These are phyloP conservation scores for Didymella glomerata DNA, from an alignment of 2,329 filamentous ascomycete genomes.

Conservation along the genomic window DNA sequence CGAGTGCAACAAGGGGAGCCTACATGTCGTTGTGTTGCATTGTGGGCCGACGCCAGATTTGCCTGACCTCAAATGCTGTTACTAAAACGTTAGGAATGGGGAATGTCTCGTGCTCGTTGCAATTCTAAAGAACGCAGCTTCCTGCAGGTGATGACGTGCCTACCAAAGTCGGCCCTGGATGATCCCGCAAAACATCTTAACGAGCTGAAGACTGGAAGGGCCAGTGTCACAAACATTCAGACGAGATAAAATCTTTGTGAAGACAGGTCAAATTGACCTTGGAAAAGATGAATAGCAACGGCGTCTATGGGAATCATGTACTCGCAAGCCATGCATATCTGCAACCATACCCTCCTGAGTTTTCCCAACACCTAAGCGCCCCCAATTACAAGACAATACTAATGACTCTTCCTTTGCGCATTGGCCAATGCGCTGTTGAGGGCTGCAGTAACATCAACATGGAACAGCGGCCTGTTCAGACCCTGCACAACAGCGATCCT, in stretches of 20 bases:
- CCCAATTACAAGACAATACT: slow-evolving; percentile 7
- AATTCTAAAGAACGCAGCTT: too few relatives aligned
- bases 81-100: too few relatives aligned
- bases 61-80: too few relatives aligned
- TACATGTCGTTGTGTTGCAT: too few relatives aligned
- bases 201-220: neutral
- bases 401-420: slow-evolving; percentile 57
- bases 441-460: slow-evolving; percentile 91
- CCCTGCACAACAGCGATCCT: slow-evolving; percentile 74
- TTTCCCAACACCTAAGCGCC: slow-evolving; percentile 12
- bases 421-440: slow-evolving; percentile 88
- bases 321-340: slow-evolving; percentile 14
- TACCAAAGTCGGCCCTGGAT: too few relatives aligned
- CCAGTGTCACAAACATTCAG: neutral
- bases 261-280: slow-evolving; percentile 9
- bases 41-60: too few relatives aligned
- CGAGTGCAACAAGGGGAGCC: too few relatives aligned
- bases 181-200: too few relatives aligned
- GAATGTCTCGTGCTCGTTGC: too few relatives aligned
- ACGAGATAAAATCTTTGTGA: neutral
- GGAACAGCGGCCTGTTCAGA: slow-evolving; percentile 90
- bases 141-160: too few relatives aligned
- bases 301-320: slow-evolving; percentile 22
- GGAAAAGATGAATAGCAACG: slow-evolving; percentile 8
- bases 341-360: slow-evolving; percentile 7